phyloP scores from a whole-genome alignment of 1,284 basidiomycete genomes.

The Golubevia sp. region DNA sequence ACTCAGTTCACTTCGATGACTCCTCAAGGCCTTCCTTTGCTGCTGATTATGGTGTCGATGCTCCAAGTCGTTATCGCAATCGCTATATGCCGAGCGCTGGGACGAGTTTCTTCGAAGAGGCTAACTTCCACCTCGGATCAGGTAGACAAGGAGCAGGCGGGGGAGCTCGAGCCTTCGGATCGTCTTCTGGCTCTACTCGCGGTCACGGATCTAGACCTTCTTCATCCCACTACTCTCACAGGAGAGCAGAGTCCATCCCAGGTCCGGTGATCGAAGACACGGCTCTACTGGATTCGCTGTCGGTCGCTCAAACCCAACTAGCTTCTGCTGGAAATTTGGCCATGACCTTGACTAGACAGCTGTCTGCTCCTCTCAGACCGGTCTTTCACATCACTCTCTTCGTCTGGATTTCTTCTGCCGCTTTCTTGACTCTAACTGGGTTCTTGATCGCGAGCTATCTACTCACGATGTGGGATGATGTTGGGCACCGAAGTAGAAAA shows the following conservation, averaged over 20 bases:
- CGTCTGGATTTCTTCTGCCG: constrained; percentile 40
- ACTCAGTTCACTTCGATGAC: constrained; percentile 18
- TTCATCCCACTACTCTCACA: constrained; percentile 1
- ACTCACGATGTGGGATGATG: constrained; percentile 44
- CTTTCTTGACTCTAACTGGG: constrained; percentile 28
- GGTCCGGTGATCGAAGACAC: constrained; percentile 21
- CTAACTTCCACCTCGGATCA: neutral
- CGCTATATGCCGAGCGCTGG: no score
- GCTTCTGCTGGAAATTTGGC: constrained; percentile 35
- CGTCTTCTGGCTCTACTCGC: no score
- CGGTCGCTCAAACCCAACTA: constrained; percentile 39
- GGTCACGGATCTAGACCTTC: neutral
- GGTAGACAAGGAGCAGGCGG: neutral
- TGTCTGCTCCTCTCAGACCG: constrained; percentile 34
- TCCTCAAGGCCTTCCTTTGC: neutral
- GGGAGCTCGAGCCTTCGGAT: no score
- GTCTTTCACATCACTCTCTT: constrained; percentile 40
- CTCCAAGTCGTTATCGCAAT: neutral
- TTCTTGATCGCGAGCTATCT: constrained; percentile 40
- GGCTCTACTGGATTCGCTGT: constrained; percentile 30
- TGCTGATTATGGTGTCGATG: neutral
- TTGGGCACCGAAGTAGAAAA: constrained; percentile 16
- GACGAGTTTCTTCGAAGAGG: neutral
- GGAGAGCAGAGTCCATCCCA: neutral
- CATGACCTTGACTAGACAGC: constrained; percentile 36